Percentiles rank a stretch among this genome's conserved stretches.
Evolutionary conservation across 2,329 filamentous ascomycete species (phyloP).

Genomic region (Trichoderma hamatum): DNA sequence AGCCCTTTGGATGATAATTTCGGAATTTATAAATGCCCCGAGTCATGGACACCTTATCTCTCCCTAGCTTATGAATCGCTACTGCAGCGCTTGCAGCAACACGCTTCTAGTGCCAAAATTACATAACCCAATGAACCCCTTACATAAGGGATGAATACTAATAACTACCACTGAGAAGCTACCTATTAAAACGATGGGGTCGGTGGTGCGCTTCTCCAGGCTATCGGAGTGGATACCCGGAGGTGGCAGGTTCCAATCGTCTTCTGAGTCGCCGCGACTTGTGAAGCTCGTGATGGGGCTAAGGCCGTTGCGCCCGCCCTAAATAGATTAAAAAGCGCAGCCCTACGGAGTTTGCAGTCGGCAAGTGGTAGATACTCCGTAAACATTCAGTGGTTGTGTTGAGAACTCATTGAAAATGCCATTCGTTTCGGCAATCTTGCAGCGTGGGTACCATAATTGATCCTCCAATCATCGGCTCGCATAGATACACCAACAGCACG

Average conservation of each 20-base stretch:
- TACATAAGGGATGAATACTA: background rate
- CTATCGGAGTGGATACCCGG: background rate
- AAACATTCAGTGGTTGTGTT: background rate
- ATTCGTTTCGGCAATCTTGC: background rate
- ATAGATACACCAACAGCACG: background rate
- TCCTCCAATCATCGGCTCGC: background rate
- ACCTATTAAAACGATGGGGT: background rate
- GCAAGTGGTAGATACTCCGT: background rate
- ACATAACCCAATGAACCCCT: background rate
- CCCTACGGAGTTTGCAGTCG: background rate
- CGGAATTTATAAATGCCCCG: background rate
- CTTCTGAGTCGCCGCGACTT: background rate
- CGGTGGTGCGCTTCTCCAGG: background rate
- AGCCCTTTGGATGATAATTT: background rate
- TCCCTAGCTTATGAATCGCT: background rate
- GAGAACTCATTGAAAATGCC: background rate
- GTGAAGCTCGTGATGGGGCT: background rate
- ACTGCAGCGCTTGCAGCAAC: conserved; percentile 3
- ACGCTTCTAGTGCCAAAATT: background rate
- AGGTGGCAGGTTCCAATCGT: background rate
- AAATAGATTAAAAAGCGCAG: background rate
- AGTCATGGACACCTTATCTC: background rate
- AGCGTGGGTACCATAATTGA: background rate
- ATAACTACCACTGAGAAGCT: background rate
- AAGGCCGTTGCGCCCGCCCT: conserved; percentile 13